phyloP scores from a whole-genome alignment of 768 basidiomycete species.

The Tephrocybe sp. region DNA sequence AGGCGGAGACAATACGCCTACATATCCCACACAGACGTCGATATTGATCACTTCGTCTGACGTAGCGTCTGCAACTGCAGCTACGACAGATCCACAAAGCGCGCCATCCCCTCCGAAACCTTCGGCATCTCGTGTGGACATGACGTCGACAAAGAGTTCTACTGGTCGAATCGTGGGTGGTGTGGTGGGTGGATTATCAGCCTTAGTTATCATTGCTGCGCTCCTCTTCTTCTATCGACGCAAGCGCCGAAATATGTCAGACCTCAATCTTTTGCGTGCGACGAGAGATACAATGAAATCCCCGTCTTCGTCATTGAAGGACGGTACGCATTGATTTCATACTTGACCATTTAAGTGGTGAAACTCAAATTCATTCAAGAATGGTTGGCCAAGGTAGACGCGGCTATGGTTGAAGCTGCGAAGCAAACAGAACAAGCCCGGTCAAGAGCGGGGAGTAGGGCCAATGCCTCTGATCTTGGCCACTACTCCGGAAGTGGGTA shows the following conservation, averaged over 20 bases:
- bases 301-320: background rate
- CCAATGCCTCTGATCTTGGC: background rate
- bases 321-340: background rate
- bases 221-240: background rate
- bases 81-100: too few relatives aligned
- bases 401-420: slow-evolving; percentile 7
- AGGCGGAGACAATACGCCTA: too few relatives aligned
- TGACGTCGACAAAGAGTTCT: background rate
- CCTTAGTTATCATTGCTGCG: background rate
- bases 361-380: slow-evolving; percentile 1
- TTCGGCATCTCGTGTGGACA: too few relatives aligned
- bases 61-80: too few relatives aligned
- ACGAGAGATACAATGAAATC: background rate
- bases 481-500: background rate
- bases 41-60: too few relatives aligned
- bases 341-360: background rate
- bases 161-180: slow-evolving; percentile 2
- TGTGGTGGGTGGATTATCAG: background rate
- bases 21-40: too few relatives aligned
- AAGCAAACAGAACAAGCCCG: slow-evolving; percentile 7
- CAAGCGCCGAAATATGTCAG: background rate
- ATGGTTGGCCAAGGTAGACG: slow-evolving; percentile 1
- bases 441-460: background rate
- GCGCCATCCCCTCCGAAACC: too few relatives aligned
- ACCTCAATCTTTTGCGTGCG: background rate